A percentile compares a stretch with the other conserved stretches of the same genome.
phyloP scores from a whole-genome alignment of 176 grass and related monocot species.

The Dactylis glomerata region DNA sequence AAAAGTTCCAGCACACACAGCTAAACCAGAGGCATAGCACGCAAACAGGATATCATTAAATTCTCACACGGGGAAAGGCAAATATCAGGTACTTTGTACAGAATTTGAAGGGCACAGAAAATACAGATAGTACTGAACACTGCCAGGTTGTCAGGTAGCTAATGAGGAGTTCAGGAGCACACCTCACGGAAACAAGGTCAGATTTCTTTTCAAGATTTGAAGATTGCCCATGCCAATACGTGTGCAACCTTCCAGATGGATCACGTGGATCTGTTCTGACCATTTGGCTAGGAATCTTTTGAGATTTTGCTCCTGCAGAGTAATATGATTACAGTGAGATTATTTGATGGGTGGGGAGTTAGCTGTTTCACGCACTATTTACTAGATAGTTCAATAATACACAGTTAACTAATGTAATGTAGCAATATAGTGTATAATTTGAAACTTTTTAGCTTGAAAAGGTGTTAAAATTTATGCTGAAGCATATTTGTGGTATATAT shows the following conservation, averaged over 20 bases:
- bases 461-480: not conserved
- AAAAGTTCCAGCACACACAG: not conserved
- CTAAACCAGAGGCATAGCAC: not conserved
- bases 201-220: slow-evolving; percentile 59
- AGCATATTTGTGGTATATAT: not conserved
- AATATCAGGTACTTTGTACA: not conserved
- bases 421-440: not conserved
- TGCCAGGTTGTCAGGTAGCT: slow-evolving; percentile 25
- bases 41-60: not conserved
- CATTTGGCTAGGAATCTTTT: slow-evolving; percentile 74
- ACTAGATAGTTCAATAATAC: slow-evolving; percentile 1
- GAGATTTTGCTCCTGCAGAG: slow-evolving; percentile 46
- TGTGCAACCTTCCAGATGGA: slow-evolving; percentile 72
- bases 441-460: slow-evolving; percentile 8
- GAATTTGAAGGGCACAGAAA: not conserved
- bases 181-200: slow-evolving; percentile 74
- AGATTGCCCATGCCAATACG: slow-evolving; percentile 58
- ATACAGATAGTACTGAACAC: not conserved
- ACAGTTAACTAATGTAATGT: not conserved
- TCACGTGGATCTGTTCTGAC: slow-evolving; percentile 70
- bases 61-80: not conserved
- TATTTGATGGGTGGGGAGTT: not conserved
- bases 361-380: not conserved
- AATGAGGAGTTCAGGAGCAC: slow-evolving; percentile 6
- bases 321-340: slow-evolving; percentile 14